Evolutionary conservation across 2,329 filamentous ascomycete species (phyloP).

Genomic region (Aspergillus niger): DNA sequence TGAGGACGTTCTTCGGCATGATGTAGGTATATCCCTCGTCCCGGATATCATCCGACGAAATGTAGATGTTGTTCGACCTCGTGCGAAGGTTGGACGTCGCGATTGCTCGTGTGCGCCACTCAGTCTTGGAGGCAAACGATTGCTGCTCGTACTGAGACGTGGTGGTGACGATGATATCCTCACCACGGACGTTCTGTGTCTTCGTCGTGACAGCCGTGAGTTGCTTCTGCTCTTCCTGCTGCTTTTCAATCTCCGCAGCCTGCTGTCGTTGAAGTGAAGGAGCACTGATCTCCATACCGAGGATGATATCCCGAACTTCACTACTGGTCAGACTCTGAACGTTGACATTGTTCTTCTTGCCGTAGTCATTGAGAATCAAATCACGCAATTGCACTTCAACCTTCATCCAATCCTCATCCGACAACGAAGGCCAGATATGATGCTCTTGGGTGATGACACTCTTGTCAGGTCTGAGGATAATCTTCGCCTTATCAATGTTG

Average conservation of each 20-base stretch:
- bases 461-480: constrained; percentile 93
- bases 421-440: constrained; percentile 94
- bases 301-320: constrained; percentile 96
- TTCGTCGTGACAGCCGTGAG: constrained; percentile 97
- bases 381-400: constrained; percentile 96
- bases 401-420: constrained; percentile 98
- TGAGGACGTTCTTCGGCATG: constrained; percentile 98
- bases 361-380: constrained; percentile 95
- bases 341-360: constrained; percentile 99
- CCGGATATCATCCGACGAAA: constrained; percentile 91
- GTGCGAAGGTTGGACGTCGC: constrained; percentile 94
- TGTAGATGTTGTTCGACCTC: constrained; percentile 96
- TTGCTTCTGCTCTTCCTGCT: constrained; percentile 94
- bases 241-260: constrained; percentile 97
- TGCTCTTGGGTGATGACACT: constrained; percentile 97
- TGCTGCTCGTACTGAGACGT: constrained; percentile 98
- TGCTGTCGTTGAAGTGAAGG: constrained; percentile 98
- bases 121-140: constrained; percentile 96
- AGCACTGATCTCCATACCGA: constrained; percentile 99
- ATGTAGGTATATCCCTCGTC: constrained; percentile 93
- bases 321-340: constrained; percentile 94
- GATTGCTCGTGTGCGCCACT: constrained; percentile 96
- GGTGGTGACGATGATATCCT: constrained; percentile 97
- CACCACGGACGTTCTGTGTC: constrained; percentile 94
- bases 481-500: constrained; percentile 97